phyloP scores from a whole-genome alignment of 2,329 filamentous ascomycete genomes.

The Microcyclospora tardicrescens region DNA sequence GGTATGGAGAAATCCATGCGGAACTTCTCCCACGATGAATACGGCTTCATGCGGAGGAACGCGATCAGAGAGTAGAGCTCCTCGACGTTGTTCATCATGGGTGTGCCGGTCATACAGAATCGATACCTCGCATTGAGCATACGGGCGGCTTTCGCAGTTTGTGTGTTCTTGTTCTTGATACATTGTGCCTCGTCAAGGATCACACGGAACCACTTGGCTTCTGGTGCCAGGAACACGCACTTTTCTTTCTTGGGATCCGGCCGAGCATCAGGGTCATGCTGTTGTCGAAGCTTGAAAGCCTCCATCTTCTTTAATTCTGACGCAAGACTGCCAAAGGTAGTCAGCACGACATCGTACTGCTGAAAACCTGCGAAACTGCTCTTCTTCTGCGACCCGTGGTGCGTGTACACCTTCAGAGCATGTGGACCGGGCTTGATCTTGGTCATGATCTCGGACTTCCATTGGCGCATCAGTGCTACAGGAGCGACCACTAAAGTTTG shows the following conservation, averaged over 20 bases:
- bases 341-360: slow-evolving; percentile 60
- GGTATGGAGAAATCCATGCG: slow-evolving; percentile 42
- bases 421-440: slow-evolving; percentile 49
- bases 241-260: slow-evolving; percentile 20
- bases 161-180: slow-evolving; percentile 62
- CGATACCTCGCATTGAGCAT: slow-evolving; percentile 48
- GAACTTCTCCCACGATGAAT: slow-evolving; percentile 53
- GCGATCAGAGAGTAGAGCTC: slow-evolving; percentile 67
- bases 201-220: slow-evolving; percentile 50
- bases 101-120: slow-evolving; percentile 68
- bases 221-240: slow-evolving; percentile 33
- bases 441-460: slow-evolving; percentile 64
- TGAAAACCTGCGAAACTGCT: slow-evolving; percentile 49
- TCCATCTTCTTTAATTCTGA: slow-evolving; percentile 52
- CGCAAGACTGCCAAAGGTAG: slow-evolving; percentile 61
- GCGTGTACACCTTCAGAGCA: slow-evolving; percentile 51
- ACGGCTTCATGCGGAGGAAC: slow-evolving; percentile 67
- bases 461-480: slow-evolving; percentile 68
- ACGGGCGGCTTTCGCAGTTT: slow-evolving; percentile 47
- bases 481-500: slow-evolving; percentile 77
- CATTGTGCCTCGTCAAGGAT: slow-evolving; percentile 70
- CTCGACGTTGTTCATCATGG: slow-evolving; percentile 74
- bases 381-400: slow-evolving; percentile 50
- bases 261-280: slow-evolving; percentile 28
- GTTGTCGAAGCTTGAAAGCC: slow-evolving; percentile 38